These are phyloP conservation scores for Triangularia setosa DNA, from an alignment of 2,329 filamentous ascomycete species.

Conservation along the genomic window DNA sequence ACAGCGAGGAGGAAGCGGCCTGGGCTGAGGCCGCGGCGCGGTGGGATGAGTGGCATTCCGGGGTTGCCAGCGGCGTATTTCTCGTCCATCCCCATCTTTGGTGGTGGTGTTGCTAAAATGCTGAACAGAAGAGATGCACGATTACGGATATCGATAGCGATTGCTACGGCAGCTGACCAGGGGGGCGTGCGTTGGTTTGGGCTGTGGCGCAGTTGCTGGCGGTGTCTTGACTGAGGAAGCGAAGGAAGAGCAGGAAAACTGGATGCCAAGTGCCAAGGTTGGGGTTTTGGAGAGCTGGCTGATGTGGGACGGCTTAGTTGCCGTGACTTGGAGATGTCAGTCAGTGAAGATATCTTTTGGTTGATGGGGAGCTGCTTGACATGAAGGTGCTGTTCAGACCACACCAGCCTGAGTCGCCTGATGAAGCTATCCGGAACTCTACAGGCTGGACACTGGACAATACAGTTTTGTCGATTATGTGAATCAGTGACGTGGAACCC, in stretches of 20 bases:
- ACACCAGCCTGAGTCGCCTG: neutral
- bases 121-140: neutral
- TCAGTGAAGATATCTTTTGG: neutral
- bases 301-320: neutral
- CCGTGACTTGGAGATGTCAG: neutral
- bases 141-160: neutral
- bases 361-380: neutral
- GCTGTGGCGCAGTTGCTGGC: neutral
- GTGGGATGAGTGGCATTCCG: conserved; percentile 18
- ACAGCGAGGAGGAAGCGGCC: conserved; percentile 10
- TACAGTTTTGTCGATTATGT: neutral
- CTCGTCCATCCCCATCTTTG: conserved; percentile 17
- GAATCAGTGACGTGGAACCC: neutral
- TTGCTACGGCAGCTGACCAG: neutral
- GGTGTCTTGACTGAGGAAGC: neutral
- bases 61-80: conserved; percentile 17
- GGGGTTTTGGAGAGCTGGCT: neutral
- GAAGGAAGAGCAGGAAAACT: neutral
- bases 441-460: neutral
- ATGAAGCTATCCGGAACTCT: neutral
- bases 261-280: neutral
- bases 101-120: neutral
- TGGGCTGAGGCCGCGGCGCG: conserved; percentile 17
- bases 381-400: neutral
- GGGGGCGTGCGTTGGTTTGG: neutral